phyloP scores from a whole-genome alignment of 352 stramenopile species.

The Blastocystis sp. region DNA sequence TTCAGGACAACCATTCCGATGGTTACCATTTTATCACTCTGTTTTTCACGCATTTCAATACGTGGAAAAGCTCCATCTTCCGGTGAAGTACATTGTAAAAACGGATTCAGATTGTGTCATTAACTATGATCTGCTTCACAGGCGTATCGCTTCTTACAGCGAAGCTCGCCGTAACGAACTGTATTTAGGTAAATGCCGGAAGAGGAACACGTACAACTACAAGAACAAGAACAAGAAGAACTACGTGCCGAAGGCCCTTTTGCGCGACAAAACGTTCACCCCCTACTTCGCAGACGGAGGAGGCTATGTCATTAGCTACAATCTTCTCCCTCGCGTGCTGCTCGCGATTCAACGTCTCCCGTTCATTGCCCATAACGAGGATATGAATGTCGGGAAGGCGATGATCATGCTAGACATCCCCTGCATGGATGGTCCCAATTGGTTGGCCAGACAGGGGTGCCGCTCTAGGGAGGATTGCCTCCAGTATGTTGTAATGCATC shows the following conservation, averaged over 20 bases:
- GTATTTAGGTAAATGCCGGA: background rate
- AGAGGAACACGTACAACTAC: background rate
- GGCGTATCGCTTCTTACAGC: background rate
- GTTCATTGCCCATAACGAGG: background rate
- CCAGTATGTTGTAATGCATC: slow-evolving; percentile 7
- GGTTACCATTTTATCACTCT: slow-evolving; percentile 3
- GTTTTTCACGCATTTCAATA: slow-evolving; percentile 20
- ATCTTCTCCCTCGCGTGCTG: background rate
- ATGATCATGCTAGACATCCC: background rate
- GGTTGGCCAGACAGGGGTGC: background rate
- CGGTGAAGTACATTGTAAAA: background rate
- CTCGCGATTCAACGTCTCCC: background rate
- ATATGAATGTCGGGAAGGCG: background rate
- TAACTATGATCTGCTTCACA: background rate
- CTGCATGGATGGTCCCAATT: background rate
- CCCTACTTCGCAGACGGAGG: background rate
- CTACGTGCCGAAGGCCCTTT: background rate
- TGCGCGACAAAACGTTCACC: background rate
- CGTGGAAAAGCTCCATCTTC: background rate
- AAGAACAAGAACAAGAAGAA: background rate
- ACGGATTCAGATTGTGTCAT: slow-evolving; percentile 38
- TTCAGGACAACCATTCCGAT: background rate
- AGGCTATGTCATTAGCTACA: background rate
- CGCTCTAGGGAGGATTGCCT: background rate
- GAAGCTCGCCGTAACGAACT: background rate